These are phyloP conservation scores for Prototheca stagnorum DNA, from an alignment of 163 green algal species.

Conservation along the genomic window DNA sequence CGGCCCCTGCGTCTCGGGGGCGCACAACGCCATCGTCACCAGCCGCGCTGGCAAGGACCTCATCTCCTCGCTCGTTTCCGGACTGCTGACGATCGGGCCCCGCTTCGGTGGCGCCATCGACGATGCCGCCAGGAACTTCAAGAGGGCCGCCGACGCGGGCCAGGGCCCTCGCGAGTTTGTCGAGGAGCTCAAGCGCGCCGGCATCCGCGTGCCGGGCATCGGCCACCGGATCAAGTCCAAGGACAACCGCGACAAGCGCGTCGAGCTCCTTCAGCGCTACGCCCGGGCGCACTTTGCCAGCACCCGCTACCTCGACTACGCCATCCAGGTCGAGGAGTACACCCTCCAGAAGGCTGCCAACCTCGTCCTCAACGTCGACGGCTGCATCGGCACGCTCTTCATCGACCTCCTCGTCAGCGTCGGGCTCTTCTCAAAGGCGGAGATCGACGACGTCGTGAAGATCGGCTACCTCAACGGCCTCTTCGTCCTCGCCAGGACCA, in stretches of 20 bases:
- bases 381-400: slow-evolving; percentile 84
- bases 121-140: slow-evolving; percentile 65
- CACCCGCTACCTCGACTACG: slow-evolving; percentile 78
- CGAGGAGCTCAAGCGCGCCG: slow-evolving; percentile 75
- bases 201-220: slow-evolving; percentile 77
- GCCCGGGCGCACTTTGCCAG: slow-evolving; percentile 62
- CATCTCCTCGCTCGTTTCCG: slow-evolving; percentile 66
- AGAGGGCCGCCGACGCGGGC: slow-evolving; percentile 37
- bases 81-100: slow-evolving; percentile 81
- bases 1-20: slow-evolving; percentile 43
- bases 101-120: slow-evolving; percentile 86
- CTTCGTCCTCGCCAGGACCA: slow-evolving; percentile 81
- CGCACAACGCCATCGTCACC: slow-evolving; percentile 89
- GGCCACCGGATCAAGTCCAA: slow-evolving; percentile 90
- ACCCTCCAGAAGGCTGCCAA: slow-evolving; percentile 64
- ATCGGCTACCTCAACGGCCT: slow-evolving; percentile 88
- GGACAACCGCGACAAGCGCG: slow-evolving; percentile 89
- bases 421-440: slow-evolving; percentile 18
- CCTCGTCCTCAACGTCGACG: slow-evolving; percentile 70
- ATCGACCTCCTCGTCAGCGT: slow-evolving; percentile 58
- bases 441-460: slow-evolving; percentile 63
- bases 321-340: slow-evolving; percentile 71
- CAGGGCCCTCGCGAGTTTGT: slow-evolving; percentile 58
- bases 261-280: slow-evolving; percentile 74
- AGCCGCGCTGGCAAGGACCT: slow-evolving; percentile 73